Percentiles rank a stretch among this genome's conserved stretches.
Conservation (phyloP, 352 stramenopile species). For the Globisporangium yorkense region DNA sequence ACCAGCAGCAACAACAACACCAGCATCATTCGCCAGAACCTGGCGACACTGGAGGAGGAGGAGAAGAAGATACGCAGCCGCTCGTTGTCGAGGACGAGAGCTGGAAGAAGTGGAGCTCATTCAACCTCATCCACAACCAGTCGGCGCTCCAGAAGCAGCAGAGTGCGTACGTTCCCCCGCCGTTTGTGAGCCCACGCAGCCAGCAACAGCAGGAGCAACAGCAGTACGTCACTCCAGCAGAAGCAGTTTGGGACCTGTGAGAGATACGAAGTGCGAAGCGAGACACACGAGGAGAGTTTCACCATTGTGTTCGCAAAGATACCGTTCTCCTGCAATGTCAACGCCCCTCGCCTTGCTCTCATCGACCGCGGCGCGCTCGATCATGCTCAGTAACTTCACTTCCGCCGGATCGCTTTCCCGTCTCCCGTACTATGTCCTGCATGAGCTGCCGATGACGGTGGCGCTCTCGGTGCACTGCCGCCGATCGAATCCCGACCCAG, state of each 20-base stretch:
- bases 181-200: conserved; percentile 31
- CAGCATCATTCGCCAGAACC: background rate
- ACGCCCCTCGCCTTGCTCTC: too few relatives aligned
- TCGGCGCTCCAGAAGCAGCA: conserved; percentile 21
- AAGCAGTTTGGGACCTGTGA: conserved; percentile 77
- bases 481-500: background rate
- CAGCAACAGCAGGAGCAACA: conserved; percentile 12
- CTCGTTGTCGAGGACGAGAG: conserved; percentile 74
- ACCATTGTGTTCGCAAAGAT: background rate
- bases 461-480: too few relatives aligned
- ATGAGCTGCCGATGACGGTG: too few relatives aligned
- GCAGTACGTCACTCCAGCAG: conserved; percentile 25
- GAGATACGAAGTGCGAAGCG: background rate
- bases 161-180: conserved; percentile 37
- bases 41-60: background rate
- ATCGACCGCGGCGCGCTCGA: too few relatives aligned
- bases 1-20: background rate
- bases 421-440: background rate
- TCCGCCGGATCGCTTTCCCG: background rate
- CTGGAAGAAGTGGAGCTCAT: conserved; percentile 76
- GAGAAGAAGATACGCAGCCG: conserved; percentile 26
- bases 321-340: background rate
- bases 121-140: conserved; percentile 61
- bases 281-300: background rate
- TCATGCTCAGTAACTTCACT: background rate